Base-by-base conservation (phyloP, 2,329 filamentous ascomycete species). In the Fusarium sp. region DNA sequence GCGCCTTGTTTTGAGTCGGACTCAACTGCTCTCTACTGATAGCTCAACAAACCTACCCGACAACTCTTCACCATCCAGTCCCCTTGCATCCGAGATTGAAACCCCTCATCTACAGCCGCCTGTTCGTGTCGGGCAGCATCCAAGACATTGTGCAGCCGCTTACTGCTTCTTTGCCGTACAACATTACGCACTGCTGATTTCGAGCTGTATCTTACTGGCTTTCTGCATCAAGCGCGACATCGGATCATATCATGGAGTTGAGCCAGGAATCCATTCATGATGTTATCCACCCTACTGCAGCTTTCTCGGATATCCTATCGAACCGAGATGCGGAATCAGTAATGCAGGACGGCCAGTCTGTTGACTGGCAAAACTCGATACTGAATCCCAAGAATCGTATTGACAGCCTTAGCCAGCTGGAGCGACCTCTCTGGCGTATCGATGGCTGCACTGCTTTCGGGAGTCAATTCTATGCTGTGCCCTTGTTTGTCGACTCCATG, bases 351-450 rank as follows among this genome's bases (percentile, higher is more conserved):
- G 18, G 29, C 22, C 48, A 71, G 54, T 20, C 44, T 20, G 43
- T 47, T 34, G 56, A 58, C 46, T 90, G 87, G 87, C 75, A 78
- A 15, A 65, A 75, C 5, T 89, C 87, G 8, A 77, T 80, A 43
- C 79, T 89, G 44, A 90, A 90, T 67, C 88, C 87, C 10, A 88
- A 87, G 75, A 90, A 89, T 72, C 83, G 87, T 62, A 85, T 90
- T 74, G 83, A 89, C 74, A 88, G 86, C 67, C 82, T 90, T 18
- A 82, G 81, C 5, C 76, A 80, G 10, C 82, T 82, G 4, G 52
- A 71, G 16, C 70, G 78, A 1, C 82, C 86, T 3, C 76, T 86
- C 10, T 90, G 88, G 87, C 83, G 85, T 34, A 84, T 90, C 49
- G 87, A 90, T 69, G 87, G 88, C 51, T 87, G 84, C 70, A 85